Percentiles rank a stretch among this genome's conserved stretches.
phyloP scores from a whole-genome alignment of 176 grass and related monocot genomes.

The Panicum miliaceum region DNA sequence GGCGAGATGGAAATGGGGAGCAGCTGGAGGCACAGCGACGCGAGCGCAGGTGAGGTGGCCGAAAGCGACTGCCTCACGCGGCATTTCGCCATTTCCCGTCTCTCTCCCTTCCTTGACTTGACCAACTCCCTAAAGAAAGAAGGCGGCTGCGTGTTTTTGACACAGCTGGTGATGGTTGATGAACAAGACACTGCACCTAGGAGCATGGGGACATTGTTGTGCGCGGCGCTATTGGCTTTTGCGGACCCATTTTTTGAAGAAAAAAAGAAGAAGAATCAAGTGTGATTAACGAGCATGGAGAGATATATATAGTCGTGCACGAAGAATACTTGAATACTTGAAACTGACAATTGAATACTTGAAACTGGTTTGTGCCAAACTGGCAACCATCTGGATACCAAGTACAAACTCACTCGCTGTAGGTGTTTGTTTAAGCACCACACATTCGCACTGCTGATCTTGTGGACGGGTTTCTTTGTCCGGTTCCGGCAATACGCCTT shows the following conservation, averaged over 20 bases:
- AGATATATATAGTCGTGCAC: too few relatives aligned
- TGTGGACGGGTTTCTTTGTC: background rate
- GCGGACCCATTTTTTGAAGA: too few relatives aligned
- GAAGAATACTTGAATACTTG: too few relatives aligned
- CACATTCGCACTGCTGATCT: background rate
- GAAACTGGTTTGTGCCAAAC: too few relatives aligned
- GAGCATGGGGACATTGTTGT: background rate
- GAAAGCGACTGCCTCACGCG: constrained; percentile 11
- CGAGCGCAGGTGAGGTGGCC: background rate
- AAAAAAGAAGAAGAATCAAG: too few relatives aligned
- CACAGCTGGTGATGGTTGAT: background rate
- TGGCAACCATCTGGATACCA: background rate
- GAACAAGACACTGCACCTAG: background rate
- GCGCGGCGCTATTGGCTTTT: background rate
- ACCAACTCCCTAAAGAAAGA: background rate
- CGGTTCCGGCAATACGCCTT: background rate
- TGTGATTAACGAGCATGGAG: too few relatives aligned
- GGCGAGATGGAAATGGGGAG: background rate
- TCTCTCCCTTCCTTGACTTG: background rate
- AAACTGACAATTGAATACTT: too few relatives aligned
- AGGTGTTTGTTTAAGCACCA: background rate
- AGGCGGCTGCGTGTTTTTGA: background rate
- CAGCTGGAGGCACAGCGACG: background rate
- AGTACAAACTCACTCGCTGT: too few relatives aligned
- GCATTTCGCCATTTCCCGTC: background rate